These are phyloP conservation scores for Melaleuca quinquenervia DNA, from an alignment of 345 rosid genomes.

Conservation along the genomic window DNA sequence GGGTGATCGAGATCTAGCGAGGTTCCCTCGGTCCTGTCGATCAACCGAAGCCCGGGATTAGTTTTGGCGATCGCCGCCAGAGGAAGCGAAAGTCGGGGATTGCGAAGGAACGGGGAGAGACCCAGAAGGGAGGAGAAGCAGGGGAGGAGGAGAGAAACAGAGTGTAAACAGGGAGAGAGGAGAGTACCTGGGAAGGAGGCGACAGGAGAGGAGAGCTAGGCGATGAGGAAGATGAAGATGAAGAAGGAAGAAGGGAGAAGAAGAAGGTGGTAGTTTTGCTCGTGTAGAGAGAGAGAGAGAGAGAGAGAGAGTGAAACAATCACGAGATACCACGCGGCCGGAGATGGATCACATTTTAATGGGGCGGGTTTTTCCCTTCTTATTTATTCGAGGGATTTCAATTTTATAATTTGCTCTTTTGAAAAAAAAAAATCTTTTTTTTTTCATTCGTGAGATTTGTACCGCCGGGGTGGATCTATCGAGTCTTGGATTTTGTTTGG, in stretches of 20 bases:
- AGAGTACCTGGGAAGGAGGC: background rate
- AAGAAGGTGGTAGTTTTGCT: background rate
- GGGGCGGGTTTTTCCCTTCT: background rate
- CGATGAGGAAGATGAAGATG: background rate
- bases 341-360: conserved; percentile 17
- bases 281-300: background rate
- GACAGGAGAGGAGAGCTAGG: no score
- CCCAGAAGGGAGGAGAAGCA: background rate
- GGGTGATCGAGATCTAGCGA: background rate
- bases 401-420: no score
- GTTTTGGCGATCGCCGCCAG: background rate
- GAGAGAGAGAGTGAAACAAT: conserved; percentile 1
- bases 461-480: background rate
- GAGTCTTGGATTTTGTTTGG: background rate
- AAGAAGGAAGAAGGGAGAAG: background rate
- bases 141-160: background rate
- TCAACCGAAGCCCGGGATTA: no score
- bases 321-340: conserved; percentile 38
- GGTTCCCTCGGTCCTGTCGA: background rate
- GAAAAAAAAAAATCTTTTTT: no score
- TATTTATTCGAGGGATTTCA: no score
- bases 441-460: background rate
- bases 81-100: background rate
- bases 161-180: background rate
- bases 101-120: background rate